These are phyloP conservation scores for Penicillium alfredii DNA, from an alignment of 495 filamentous ascomycete species.

Conservation along the genomic window DNA sequence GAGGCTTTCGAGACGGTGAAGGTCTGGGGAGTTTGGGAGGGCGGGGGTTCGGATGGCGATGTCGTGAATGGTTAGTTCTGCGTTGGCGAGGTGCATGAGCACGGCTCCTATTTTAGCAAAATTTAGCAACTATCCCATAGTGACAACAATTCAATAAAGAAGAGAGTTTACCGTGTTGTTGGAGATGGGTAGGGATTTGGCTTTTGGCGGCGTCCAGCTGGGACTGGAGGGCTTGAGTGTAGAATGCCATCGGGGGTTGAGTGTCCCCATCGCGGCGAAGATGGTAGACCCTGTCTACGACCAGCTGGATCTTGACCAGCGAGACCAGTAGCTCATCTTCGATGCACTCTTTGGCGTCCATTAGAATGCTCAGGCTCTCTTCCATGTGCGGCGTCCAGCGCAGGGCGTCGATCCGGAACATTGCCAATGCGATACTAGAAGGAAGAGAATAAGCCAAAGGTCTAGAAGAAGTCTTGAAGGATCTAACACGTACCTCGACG, in stretches of 20 bases:
- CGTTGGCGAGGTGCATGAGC: slow-evolving; percentile 29
- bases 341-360: slow-evolving; percentile 39
- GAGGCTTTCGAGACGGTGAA: slow-evolving; percentile 30
- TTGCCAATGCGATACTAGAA: slow-evolving; percentile 36
- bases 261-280: slow-evolving; percentile 17
- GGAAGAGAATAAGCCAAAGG: too few species aligned
- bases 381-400: slow-evolving; percentile 50
- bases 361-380: slow-evolving; percentile 41
- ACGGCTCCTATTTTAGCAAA: slow-evolving; percentile 41
- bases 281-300: slow-evolving; percentile 32
- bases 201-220: slow-evolving; percentile 36
- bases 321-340: slow-evolving; percentile 47
- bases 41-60: slow-evolving; percentile 23
- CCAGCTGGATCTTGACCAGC: slow-evolving; percentile 41
- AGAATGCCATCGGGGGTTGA: slow-evolving; percentile 26
- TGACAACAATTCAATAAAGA: background rate
- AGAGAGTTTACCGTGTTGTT: slow-evolving; percentile 31
- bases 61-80: slow-evolving; percentile 42
- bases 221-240: slow-evolving; percentile 38
- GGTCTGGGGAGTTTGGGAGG: slow-evolving; percentile 15
- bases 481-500: slow-evolving; percentile 37
- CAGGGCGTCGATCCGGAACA: slow-evolving; percentile 43
- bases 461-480: too few species aligned
- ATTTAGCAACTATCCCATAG: too few species aligned
- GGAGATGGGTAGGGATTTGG: slow-evolving; percentile 28